Base-by-base conservation (phyloP, 345 rosid species). In the Melaleuca alternifolia region DNA sequence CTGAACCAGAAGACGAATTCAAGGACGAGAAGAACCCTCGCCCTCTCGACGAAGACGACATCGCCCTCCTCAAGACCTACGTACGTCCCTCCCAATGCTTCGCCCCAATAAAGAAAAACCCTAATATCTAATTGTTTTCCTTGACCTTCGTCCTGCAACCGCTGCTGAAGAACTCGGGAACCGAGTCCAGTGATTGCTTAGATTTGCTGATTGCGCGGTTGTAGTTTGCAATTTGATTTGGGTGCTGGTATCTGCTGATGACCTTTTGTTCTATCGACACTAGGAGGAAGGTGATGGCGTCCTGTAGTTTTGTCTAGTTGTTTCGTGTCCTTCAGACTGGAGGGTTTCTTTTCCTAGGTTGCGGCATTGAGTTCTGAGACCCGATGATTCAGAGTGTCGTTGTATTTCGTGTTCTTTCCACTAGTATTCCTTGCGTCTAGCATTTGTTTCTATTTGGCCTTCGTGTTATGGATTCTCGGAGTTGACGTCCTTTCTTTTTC, bases 41-140 rank as follows among this genome's bases (percentile, higher is more conserved):
- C 4, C 99, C 98, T 23, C 96, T 95, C 28, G 98, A 95, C 41
- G 98, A 95, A 88, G 99, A 95, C 86, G 99, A 97, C 61, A 95
- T 97, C 76, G 99, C 99, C 57, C 96, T 97, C 50, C 98, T 97
- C 89, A 97, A 97, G 87, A 97, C 98, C 85, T 97, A 97, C 52
- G 99, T 95, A 93, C 54, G 86, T 50, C 14, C 20, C 51, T 46
- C 2, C 50, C 84, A 23, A 21, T 53, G 53, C 83, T 18, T 76
- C 37, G 20, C 21, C 1, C 28, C 11, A 44, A 23, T 0, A 18
- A 16, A 65, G 4, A 37, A 21, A 37, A 71, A 71, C 81, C 79
- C 81, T 71, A 37, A 18, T 10, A 37, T 18, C 48, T 0, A 37
- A 37, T 65, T 44, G 44, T 71, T 37, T 24, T 56, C 53, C 53